Evolutionary conservation across 306 rosid genomes (phyloP), one percentile per base, ranked within the genome.

Genomic region (Vigna hirtella): DNA sequence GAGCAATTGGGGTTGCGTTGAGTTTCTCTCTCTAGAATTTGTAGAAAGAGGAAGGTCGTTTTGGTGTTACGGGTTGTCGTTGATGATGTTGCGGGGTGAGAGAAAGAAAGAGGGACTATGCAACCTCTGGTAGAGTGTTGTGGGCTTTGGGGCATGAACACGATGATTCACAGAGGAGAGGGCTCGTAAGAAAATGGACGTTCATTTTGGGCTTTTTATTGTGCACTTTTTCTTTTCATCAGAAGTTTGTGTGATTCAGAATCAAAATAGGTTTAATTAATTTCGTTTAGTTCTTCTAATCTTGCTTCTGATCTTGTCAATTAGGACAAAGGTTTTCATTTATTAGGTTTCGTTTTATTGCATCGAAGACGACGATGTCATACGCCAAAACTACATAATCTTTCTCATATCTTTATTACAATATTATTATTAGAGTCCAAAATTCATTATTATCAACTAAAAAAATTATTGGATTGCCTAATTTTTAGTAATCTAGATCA

Each of bases 61-160:
- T 70, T 34, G 34, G 73, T 71, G 20, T 14, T 71, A 42, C 75
- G 77, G 83, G 77, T 84, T 81, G 73, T 43, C 83, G 82, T 83
- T 83, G 83, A 82, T 62, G 50, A 45, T 45, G 50, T 45, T 45
- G 50, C 72, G 83, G 77, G 10, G 43, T 5, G 13, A 34, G 24
- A 77, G 82, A 65, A 79, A 77, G 86, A 64, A 38, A 82, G 82
- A 47, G 76, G 75, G 63, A 88, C 90, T 90, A 93, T 86, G 89
- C 92, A 91, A 90, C 87, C 97, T 89, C 96, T 90, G 97, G 83
- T 83, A 81, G 72, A 83, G 87, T 89, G 43, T 28, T 86, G 93
- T 92, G 97, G 97, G 97, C 97, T 94, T 78, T 51, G 81, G 97
- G 88, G 79, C 92, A 89, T 76, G 91, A 90, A 77, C 90, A 90